Evolutionary conservation across 768 basidiomycete species (phyloP).

Genomic region (Boletus tylopilopsis): DNA sequence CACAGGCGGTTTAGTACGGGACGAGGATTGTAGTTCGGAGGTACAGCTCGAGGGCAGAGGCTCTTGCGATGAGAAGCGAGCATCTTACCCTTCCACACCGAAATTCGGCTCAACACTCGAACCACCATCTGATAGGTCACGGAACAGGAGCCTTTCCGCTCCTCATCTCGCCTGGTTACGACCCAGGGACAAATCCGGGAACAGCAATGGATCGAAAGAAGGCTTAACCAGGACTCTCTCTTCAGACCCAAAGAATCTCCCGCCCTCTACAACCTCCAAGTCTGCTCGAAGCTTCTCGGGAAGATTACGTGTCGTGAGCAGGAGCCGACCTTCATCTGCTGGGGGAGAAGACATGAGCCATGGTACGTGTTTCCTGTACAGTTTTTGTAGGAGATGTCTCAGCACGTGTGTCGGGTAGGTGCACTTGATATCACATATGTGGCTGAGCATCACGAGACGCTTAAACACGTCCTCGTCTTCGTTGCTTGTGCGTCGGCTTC

Average conservation of each 20-base stretch:
- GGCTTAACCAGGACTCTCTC: slow-evolving; percentile 10
- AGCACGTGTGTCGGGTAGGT: slow-evolving; percentile 8
- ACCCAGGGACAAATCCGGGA: slow-evolving; percentile 26
- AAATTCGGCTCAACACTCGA: slow-evolving; percentile 7
- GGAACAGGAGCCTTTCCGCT: slow-evolving; percentile 54
- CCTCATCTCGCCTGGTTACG: slow-evolving; percentile 58
- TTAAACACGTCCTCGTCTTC: slow-evolving; percentile 76
- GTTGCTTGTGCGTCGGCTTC: slow-evolving; percentile 37
- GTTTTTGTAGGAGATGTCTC: background rate
- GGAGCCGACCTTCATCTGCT: slow-evolving; percentile 16
- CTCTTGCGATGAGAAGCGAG: slow-evolving; percentile 18
- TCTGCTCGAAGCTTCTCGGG: slow-evolving; percentile 20
- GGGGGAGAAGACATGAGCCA: slow-evolving; percentile 7
- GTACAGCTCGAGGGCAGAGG: background rate
- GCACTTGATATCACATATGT: slow-evolving; percentile 47
- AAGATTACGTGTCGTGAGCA: slow-evolving; percentile 20
- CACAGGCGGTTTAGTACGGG: background rate
- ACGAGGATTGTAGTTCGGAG: background rate
- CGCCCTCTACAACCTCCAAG: slow-evolving; percentile 1
- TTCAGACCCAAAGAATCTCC: slow-evolving; percentile 12
- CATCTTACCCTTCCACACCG: slow-evolving; percentile 17
- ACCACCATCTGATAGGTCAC: slow-evolving; percentile 25
- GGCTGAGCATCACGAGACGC: slow-evolving; percentile 82
- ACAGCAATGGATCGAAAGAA: slow-evolving; percentile 8
- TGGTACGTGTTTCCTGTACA: slow-evolving; percentile 13